Evolutionary conservation across 129 eudicot genomes (phyloP), one percentile per base, ranked within the genome.

Genomic region (Arctium minus): DNA sequence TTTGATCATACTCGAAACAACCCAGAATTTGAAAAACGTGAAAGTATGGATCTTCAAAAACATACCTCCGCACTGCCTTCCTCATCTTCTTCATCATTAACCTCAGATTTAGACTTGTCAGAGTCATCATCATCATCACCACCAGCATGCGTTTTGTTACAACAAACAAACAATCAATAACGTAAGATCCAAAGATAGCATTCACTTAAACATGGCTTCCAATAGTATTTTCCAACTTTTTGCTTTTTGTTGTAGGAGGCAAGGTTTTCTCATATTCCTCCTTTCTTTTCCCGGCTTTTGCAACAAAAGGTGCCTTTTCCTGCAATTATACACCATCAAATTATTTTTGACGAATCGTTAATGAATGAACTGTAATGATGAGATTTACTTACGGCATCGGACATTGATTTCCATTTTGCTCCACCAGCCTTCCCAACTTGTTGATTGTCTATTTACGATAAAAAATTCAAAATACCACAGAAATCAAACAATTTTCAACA

Each of bases 391-490:
- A 94, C 98, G 75, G 86, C 81, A 2, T 88, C 94, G 29, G 90
- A 53, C 92, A 94, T 46, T 6, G 90, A 79, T 76, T 92, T 92
- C 98, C 98, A 94, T 80, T 76, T 77, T 3, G 85, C 89, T 29
- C 98, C 98, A 56, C 94, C 96, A 72, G 98, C 98, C 86, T 94
- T 94, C 35, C 97, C 97, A 65, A 94, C 93, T 97, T 94, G 53
- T 35, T 35, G 3, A 62, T 53, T 22, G 8, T 74, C 22, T 38
- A 13, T 13, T 0, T 40, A n/a, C 37, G 27, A 22, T 22, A 22
- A 22, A 22, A 22, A 22, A 62, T 7, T 70, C 39, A 40, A 32
- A 12, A 3, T 5, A 48, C 10, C 2, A 12, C 32, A 72, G 6
- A 72, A 1, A 18, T 6, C 75, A 33, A 6, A 18, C 0, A 8